Base-by-base conservation (phyloP, 495 filamentous ascomycete species). In the Neurospora tetrasperma region DNA sequence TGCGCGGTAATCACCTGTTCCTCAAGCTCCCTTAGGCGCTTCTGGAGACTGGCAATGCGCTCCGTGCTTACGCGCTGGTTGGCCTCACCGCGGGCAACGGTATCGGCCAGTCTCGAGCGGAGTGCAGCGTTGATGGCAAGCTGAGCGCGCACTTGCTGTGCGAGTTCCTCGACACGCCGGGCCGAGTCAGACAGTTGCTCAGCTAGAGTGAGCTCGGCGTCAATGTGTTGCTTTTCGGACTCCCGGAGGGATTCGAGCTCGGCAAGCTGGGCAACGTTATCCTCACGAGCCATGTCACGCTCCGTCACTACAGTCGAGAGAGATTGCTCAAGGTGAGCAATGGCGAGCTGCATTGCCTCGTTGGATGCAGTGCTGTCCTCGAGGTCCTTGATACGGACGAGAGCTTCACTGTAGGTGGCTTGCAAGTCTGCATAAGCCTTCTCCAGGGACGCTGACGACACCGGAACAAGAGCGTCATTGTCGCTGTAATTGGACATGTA, bases 1-100 rank as follows among this genome's bases (percentile, higher is more conserved):
- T 98, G 96, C 2, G 96, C 94, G 18, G 87, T 81, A 70, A 97
- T 84, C 18, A 98, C 87, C 73, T 89, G 88, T 73, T 99, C 96
- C 80, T 99, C 96, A 35, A 97, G 85, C 16, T 84, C 81, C 78
- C 92, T 91, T 71, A 99, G 89, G 48, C 88, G 90, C 69, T 83
- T 86, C 79, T 98, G 94, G 83, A 98, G 86, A 69, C 90, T 84
- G 70, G 91, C 93, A 82, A 99, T 98, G 75, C 91, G 90, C 70
- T 87, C 82, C 5, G 91, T 90, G 72, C 92, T 96, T 46, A 90
- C 81, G 76, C 89, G 89, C 77, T 97, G 96, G 74, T 94, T 93
- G 42, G 87, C 86, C 78, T 98, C 96, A 71, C 96, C 96, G 75
- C 94, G 91, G 70, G 88, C 86, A 59, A 99, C 92, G 8, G 94